phyloP scores from a whole-genome alignment of 2,329 filamentous ascomycete species.

The Fusarium zealandicum region DNA sequence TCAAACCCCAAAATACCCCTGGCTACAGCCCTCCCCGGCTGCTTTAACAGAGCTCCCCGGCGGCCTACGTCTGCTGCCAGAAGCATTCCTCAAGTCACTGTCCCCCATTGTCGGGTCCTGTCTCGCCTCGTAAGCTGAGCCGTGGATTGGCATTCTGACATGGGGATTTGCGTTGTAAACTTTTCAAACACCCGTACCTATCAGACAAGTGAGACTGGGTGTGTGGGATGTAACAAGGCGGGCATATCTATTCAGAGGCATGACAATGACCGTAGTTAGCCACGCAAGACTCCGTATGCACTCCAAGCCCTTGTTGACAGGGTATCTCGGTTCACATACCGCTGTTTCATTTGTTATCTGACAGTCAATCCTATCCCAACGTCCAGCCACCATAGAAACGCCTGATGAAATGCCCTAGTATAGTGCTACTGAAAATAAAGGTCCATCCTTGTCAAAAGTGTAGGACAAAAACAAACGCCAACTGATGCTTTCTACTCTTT shows the following conservation, averaged over 20 bases:
- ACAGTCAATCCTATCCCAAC: neutral
- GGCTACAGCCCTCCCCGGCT: neutral
- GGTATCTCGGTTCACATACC: neutral
- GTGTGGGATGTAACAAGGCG: too few relatives aligned
- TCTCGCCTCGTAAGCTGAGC: neutral
- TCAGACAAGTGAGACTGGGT: too few relatives aligned
- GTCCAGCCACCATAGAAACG: conserved; percentile 8
- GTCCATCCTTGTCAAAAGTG: neutral
- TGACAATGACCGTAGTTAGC: too few relatives aligned
- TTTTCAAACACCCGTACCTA: too few relatives aligned
- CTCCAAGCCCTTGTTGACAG: too few relatives aligned
- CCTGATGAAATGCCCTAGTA: conserved; percentile 15
- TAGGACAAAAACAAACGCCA: conserved; percentile 13
- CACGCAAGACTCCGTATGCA: too few relatives aligned
- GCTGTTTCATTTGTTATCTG: neutral
- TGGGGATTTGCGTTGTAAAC: too few relatives aligned
- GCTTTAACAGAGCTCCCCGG: too few relatives aligned
- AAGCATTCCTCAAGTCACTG: neutral
- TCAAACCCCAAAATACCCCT: neutral
- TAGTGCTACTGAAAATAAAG: neutral
- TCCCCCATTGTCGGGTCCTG: conserved; percentile 2
- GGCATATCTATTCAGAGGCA: too few relatives aligned
- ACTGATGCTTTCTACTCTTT: conserved; percentile 14
- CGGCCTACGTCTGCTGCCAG: too few relatives aligned
- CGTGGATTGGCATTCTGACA: too few relatives aligned